Evolutionary conservation across 1,284 basidiomycete species (phyloP).

Genomic region (Heterobasidion irregulare): DNA sequence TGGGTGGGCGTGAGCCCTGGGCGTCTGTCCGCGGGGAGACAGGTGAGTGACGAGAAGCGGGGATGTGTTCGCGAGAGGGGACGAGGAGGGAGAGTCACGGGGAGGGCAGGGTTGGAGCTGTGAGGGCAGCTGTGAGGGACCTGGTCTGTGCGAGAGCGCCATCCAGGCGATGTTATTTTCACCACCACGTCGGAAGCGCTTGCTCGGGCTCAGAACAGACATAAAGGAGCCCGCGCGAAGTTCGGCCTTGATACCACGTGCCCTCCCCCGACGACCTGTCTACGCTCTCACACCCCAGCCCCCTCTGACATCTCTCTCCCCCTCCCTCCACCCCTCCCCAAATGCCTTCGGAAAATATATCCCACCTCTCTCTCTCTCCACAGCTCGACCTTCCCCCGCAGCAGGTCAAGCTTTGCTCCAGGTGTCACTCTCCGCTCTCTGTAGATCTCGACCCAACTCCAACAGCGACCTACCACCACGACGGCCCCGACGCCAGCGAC

Average conservation of each 20-base stretch:
- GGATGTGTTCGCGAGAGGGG: too few species aligned
- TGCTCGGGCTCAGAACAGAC: not conserved
- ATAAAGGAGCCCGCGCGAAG: not conserved
- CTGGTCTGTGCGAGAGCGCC: too few species aligned
- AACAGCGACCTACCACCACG: slow-evolving; percentile 16
- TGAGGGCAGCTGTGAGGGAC: too few species aligned
- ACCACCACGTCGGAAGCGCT: not conserved
- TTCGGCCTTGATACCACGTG: not conserved
- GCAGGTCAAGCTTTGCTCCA: slow-evolving; percentile 28
- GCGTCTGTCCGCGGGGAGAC: too few species aligned
- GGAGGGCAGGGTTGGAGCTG: too few species aligned
- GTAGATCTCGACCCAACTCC: slow-evolving; percentile 18
- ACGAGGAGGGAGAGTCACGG: too few species aligned
- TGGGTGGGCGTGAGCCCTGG: too few species aligned
- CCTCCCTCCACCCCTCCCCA: slow-evolving; percentile 10
- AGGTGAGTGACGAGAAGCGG: too few species aligned
- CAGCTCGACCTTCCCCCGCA: slow-evolving; percentile 19
- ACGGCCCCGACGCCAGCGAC: slow-evolving; percentile 21
- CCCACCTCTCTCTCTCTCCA: slow-evolving; percentile 15
- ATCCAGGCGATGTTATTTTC: too few species aligned
- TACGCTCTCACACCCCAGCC: not conserved
- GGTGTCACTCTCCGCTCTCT: slow-evolving; percentile 26
- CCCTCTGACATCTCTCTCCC: slow-evolving; percentile 5
- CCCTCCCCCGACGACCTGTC: not conserved
- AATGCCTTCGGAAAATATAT: slow-evolving; percentile 27